These are phyloP conservation scores for Hypoxylon lienhwacheense DNA, from an alignment of 495 filamentous ascomycete species.

Conservation along the genomic window DNA sequence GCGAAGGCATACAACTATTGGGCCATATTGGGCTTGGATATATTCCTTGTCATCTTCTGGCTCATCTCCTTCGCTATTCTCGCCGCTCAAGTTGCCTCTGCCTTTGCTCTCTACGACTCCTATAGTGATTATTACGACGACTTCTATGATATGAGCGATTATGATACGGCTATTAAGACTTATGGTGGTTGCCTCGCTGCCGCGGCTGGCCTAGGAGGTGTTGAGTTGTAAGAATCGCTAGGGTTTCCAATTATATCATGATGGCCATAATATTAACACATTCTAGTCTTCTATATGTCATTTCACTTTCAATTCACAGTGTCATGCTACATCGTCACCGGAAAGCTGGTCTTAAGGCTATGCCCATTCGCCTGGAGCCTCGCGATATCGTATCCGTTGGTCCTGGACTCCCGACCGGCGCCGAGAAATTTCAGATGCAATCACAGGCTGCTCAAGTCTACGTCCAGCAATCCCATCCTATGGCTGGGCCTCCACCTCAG, in stretches of 20 bases:
- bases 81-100: conserved; percentile 40
- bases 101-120: conserved; percentile 11
- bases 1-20: conserved; percentile 52
- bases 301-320: conserved; percentile 45
- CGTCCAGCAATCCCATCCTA: conserved; percentile 22
- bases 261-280: conserved; percentile 8
- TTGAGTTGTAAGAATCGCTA: conserved; percentile 46
- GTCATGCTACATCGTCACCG: conserved; percentile 51
- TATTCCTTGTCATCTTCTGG: conserved; percentile 52
- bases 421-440: conserved; percentile 32
- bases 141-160: conserved; percentile 17
- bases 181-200: conserved; percentile 34
- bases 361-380: conserved; percentile 28
- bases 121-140: conserved; percentile 31
- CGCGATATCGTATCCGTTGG: conserved; percentile 1
- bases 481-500: conserved; percentile 3
- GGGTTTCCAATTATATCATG: not conserved
- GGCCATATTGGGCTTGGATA: conserved; percentile 50
- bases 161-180: conserved; percentile 12
- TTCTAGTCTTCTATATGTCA: conserved; percentile 43
- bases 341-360: conserved; percentile 44
- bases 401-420: not conserved
- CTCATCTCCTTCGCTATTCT: conserved; percentile 47
- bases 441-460: conserved; percentile 30
- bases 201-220: conserved; percentile 42